These are phyloP conservation scores for Mycena rosella DNA, from an alignment of 768 basidiomycete genomes.

Conservation along the genomic window DNA sequence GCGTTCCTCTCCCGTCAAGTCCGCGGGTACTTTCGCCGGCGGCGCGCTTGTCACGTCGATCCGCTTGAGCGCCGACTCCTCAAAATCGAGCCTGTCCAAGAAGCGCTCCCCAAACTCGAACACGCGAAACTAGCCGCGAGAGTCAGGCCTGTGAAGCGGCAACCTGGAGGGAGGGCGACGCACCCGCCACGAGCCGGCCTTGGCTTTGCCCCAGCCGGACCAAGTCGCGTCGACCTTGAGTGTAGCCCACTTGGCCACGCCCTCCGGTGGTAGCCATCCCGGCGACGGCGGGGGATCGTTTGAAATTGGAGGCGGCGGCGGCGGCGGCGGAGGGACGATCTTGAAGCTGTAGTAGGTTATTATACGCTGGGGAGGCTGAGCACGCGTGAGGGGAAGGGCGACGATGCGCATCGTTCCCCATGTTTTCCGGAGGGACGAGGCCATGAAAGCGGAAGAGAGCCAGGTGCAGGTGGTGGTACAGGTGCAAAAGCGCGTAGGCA, in stretches of 20 bases:
- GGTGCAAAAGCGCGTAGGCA: conserved; percentile 7
- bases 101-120: conserved; percentile 76
- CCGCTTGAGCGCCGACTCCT: conserved; percentile 81
- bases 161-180: conserved; percentile 34
- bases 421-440: conserved; percentile 8
- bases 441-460: conserved; percentile 15
- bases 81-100: conserved; percentile 81
- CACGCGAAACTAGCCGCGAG: conserved; percentile 62
- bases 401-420: conserved; percentile 56
- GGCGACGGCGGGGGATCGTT: conserved; percentile 46
- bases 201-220: conserved; percentile 76
- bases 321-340: conserved; percentile 40
- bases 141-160: too few species aligned
- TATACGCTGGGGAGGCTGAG: conserved; percentile 36
- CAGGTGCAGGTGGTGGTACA: background rate
- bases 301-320: conserved; percentile 52
- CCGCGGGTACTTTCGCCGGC: conserved; percentile 47
- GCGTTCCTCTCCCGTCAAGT: conserved; percentile 34
- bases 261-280: conserved; percentile 55
- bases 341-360: conserved; percentile 31
- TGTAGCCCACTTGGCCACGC: conserved; percentile 61
- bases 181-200: conserved; percentile 81
- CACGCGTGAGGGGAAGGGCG: conserved; percentile 59
- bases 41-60: conserved; percentile 80
- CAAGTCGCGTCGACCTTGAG: conserved; percentile 69